Percentiles rank a stretch among this genome's conserved stretches.
Conservation (phyloP, 768 basidiomycete genomes). For the Candolleomyces eurysporus region DNA sequence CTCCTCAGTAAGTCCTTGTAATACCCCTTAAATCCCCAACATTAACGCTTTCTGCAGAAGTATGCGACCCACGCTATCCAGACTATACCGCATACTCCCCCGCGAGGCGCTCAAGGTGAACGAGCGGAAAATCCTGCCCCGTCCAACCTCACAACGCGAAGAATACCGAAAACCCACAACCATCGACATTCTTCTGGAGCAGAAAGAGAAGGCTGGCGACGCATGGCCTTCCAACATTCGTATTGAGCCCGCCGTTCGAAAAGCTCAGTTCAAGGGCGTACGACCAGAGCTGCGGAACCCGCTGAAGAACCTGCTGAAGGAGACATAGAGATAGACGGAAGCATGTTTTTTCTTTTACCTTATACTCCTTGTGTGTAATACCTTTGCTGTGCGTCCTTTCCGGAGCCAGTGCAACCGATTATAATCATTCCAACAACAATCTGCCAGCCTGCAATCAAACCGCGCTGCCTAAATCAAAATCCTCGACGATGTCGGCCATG, state of each 20-base stretch:
- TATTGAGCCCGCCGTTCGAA: conserved; percentile 43
- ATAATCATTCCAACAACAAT: no score
- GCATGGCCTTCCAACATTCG: conserved; percentile 46
- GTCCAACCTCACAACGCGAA: conserved; percentile 32
- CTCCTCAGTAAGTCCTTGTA: not conserved
- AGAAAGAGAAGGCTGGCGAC: conserved; percentile 30
- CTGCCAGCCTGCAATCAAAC: no score
- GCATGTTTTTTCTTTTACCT: not conserved
- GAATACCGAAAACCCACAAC: conserved; percentile 32
- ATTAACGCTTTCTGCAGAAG: not conserved
- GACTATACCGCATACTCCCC: conserved; percentile 37
- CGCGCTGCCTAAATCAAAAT: no score
- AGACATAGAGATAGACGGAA: conserved; percentile 15
- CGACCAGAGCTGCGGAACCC: conserved; percentile 34
- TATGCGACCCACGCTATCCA: conserved; percentile 36
- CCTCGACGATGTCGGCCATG: no score
- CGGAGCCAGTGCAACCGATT: no score
- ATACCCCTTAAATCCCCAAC: not conserved
- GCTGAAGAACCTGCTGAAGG: conserved; percentile 42
- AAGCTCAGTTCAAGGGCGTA: conserved; percentile 35
- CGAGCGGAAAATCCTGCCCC: conserved; percentile 28
- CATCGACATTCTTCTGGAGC: conserved; percentile 34
- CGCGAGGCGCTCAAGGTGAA: conserved; percentile 28
- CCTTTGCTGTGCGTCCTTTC: no score
- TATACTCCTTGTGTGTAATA: no score